Percentiles rank a stretch among this genome's conserved stretches.
These are phyloP conservation scores for Metarhizium anisopliae DNA, from an alignment of 2,329 filamentous ascomycete species.

Conservation along the genomic window DNA sequence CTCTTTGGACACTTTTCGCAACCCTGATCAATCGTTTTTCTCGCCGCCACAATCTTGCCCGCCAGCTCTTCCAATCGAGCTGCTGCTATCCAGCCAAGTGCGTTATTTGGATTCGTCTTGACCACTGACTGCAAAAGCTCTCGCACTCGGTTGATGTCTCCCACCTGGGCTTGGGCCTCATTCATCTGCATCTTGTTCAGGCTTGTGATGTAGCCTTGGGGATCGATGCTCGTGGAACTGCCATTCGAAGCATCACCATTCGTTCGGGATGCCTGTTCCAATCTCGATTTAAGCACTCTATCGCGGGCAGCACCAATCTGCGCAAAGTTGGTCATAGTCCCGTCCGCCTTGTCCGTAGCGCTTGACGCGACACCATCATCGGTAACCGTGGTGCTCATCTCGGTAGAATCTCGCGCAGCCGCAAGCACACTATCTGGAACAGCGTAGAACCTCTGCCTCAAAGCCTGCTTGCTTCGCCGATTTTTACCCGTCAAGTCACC, in stretches of 20 bases:
- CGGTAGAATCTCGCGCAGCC: slow-evolving; percentile 68
- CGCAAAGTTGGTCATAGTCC: slow-evolving; percentile 96
- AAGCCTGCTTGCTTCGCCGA: slow-evolving; percentile 71
- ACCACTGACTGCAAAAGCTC: slow-evolving; percentile 93
- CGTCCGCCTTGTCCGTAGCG: slow-evolving; percentile 49
- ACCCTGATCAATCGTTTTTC: slow-evolving; percentile 79
- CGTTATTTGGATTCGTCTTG: slow-evolving; percentile 92
- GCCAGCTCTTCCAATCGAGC: slow-evolving; percentile 87
- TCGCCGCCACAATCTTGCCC: slow-evolving; percentile 81
- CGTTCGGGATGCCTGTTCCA: slow-evolving; percentile 77
- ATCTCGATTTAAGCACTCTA: slow-evolving; percentile 87
- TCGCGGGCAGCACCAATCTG: slow-evolving; percentile 94
- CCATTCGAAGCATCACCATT: slow-evolving; percentile 60
- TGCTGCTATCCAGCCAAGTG: slow-evolving; percentile 91
- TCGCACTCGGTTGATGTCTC: slow-evolving; percentile 89
- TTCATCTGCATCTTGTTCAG: slow-evolving; percentile 73
- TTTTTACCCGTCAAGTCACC: slow-evolving; percentile 96
- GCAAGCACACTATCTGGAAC: slow-evolving; percentile 94
- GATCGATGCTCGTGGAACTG: slow-evolving; percentile 84
- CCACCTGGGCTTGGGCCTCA: slow-evolving; percentile 74
- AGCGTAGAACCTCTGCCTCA: slow-evolving; percentile 83
- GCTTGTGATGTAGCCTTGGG: slow-evolving; percentile 91
- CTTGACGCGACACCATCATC: slow-evolving; percentile 57
- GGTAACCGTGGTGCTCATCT: slow-evolving; percentile 81
- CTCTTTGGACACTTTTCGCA: slow-evolving; percentile 88